A percentile compares a stretch with the other conserved stretches of the same genome.
Conservation (phyloP, 257 asterid genomes). For the Solanum clarkiae region DNA sequence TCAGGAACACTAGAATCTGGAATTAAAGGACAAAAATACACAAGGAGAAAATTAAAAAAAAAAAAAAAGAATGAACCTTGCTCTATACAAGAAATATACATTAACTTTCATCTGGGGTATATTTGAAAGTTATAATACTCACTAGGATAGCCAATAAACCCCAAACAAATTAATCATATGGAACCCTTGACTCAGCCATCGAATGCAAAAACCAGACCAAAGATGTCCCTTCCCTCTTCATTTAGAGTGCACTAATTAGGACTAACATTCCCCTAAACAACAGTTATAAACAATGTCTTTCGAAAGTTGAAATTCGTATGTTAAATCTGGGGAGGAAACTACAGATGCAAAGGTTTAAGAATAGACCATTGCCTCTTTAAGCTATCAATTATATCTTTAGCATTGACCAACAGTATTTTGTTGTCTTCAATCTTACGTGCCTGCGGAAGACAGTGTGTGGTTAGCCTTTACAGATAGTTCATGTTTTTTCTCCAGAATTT, state of each 20-base stretch:
- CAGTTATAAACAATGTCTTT: background rate
- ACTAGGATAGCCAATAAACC: background rate
- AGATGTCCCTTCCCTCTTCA: background rate
- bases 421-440: background rate
- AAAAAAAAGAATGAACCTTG: background rate
- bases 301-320: background rate
- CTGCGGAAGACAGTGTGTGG: background rate
- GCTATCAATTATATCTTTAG: background rate
- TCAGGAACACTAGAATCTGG: background rate
- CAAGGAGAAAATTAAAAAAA: background rate
- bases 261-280: background rate
- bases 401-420: background rate
- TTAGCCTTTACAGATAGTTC: background rate
- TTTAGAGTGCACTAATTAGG: background rate
- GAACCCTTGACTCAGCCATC: background rate
- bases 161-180: background rate
- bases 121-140: background rate
- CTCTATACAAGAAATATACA: background rate
- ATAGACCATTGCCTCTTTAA: background rate
- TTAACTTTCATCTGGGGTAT: background rate
- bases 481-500: background rate
- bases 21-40: background rate
- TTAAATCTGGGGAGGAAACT: background rate
- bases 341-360: background rate
- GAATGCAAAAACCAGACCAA: background rate